A percentile compares a stretch with the other conserved stretches of the same genome.
Conservation (phyloP, 352 stramenopile species). For the Aphanomyces cochlioides region DNA sequence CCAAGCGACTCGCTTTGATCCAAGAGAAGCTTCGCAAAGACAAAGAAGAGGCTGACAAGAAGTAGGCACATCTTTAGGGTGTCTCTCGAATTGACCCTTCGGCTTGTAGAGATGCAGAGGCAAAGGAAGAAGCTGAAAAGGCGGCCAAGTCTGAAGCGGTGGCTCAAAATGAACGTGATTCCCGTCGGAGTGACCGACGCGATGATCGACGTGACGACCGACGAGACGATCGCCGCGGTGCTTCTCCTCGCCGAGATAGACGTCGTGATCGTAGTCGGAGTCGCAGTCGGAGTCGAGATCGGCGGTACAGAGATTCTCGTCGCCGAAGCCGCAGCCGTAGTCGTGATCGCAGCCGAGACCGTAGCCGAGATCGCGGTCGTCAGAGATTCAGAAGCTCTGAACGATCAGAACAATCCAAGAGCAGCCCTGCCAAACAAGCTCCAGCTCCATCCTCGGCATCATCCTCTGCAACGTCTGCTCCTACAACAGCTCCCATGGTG, state of each 20-base stretch:
- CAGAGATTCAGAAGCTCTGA: constrained; percentile 14
- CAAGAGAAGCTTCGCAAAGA: constrained; percentile 36
- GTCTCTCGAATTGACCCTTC: no score
- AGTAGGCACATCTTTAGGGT: background rate
- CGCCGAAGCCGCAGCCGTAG: constrained; percentile 31
- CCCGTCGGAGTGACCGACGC: constrained; percentile 20
- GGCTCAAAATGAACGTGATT: constrained; percentile 15
- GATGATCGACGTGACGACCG: constrained; percentile 12
- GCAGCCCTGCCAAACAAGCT: background rate
- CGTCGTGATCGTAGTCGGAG: constrained; percentile 35
- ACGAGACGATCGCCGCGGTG: constrained; percentile 27
- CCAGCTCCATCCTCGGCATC: background rate
- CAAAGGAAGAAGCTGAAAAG: constrained; percentile 14
- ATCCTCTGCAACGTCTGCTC: background rate
- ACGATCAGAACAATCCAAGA: constrained; percentile 25
- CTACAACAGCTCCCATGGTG: background rate
- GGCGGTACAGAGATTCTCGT: constrained; percentile 30
- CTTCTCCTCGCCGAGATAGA: constrained; percentile 32
- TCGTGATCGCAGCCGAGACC: constrained; percentile 32
- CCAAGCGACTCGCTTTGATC: constrained; percentile 36
- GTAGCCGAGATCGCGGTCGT: constrained; percentile 18
- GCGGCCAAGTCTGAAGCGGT: constrained; percentile 9
- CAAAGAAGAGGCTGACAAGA: constrained; percentile 35
- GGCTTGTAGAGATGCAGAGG: constrained; percentile 11
- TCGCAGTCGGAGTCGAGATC: constrained; percentile 38